Evolutionary conservation across 1,284 basidiomycete genomes (phyloP), one percentile per base, ranked within the genome.

Genomic region (Ganoderma sp.): DNA sequence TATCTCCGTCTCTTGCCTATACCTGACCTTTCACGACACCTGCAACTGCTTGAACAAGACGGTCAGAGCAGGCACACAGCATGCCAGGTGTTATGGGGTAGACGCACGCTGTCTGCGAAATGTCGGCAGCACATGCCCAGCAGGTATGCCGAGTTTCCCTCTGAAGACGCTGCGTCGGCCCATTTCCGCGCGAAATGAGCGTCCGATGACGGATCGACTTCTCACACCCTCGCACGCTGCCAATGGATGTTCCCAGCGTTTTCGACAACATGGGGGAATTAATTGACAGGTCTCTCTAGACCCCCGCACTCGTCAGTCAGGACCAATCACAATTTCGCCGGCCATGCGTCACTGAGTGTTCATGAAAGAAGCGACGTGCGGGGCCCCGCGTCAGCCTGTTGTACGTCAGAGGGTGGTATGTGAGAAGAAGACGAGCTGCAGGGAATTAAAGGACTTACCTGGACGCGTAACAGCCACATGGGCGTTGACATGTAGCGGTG

Each of bases 331-430:
- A 19, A 56, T n/a, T 34, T 39, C 19, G 56, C 37, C 56, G 19
- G 34, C 28, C 56, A 37, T 22, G 56, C 5, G 65, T 66, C 59
- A 62, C 28, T 25, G 52, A 5, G 52, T 10, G 54, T 66, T 54
- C 57, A 39, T 57, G 65, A 15, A 58, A 50, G 65, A 66, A 61
- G 65, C 52, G 56, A 61, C 45, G 15, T 48, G 65, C 65, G 65
- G 65, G 60, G 65, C 65, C 52, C 60, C 65, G 56, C 60, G 42
- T 57, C 58, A 60, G 19, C n/a, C 50, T 60, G 58, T 42, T 19
- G 14, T 42, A n/a, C 43, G 48, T 25, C 32, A 37, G 25, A 37
- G 48, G n/a, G 15, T 15, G 54, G 41, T 8, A 5, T 17, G 64
- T 52, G 56, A 61, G 52, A 62, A 62, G 60, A 41, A n/a, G 28